phyloP scores from a whole-genome alignment of 208 protist species.

The Naegleria fowleri region DNA sequence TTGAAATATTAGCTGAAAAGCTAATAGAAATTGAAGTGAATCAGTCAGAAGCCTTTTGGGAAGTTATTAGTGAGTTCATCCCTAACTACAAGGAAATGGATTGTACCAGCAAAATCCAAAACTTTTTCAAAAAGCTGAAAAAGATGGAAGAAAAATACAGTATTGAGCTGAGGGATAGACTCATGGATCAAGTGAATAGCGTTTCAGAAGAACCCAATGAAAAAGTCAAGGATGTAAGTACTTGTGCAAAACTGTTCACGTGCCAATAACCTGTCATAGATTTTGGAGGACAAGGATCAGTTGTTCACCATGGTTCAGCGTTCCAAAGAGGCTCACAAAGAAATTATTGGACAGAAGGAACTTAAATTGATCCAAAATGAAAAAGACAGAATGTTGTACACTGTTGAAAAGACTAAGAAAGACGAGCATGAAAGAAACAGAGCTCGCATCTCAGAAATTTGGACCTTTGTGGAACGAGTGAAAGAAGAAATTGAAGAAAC shows the following conservation, averaged over 20 bases:
- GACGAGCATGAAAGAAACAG: conserved; percentile 18
- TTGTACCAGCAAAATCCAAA: background rate
- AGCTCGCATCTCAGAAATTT: conserved; percentile 9
- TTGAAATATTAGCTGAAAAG: background rate
- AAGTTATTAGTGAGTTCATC: conserved; percentile 2
- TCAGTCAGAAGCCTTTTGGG: background rate
- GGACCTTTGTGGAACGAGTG: background rate
- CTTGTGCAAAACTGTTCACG: background rate
- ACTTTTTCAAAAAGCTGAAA: background rate
- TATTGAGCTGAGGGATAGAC: background rate
- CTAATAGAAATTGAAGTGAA: conserved; percentile 11
- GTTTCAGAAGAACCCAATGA: background rate
- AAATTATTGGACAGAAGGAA: background rate
- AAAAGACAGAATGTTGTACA: background rate
- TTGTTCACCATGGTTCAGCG: background rate
- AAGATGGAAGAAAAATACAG: background rate
- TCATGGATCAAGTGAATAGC: background rate
- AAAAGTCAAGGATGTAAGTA: background rate
- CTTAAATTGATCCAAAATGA: background rate
- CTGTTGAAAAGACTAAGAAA: background rate
- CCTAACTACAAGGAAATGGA: conserved; percentile 11
- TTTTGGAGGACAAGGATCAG: conserved; percentile 24
- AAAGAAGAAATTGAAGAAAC: conserved; percentile 19
- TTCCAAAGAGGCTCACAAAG: background rate
- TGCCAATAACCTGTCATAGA: background rate